phyloP scores from a whole-genome alignment of 2,329 filamentous ascomycete genomes.

The Venturia pyrina region DNA sequence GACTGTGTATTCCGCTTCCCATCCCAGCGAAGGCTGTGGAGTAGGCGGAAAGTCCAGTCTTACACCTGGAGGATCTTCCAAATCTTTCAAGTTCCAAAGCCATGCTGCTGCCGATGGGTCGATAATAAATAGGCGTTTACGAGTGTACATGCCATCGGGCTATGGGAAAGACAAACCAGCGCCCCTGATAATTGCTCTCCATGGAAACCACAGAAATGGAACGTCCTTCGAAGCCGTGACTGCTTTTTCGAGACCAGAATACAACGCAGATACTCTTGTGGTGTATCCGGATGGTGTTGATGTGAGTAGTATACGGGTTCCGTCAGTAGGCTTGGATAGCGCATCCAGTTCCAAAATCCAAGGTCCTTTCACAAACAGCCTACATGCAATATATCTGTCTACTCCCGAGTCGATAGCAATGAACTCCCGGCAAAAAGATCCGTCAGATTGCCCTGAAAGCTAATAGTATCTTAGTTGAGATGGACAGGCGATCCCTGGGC shows the following conservation, averaged over 20 bases:
- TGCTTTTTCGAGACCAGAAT: neutral
- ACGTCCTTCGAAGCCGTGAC: constrained; percentile 7
- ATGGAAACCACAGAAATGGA: constrained; percentile 3
- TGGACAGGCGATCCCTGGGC: constrained; percentile 5
- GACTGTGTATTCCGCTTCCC: neutral
- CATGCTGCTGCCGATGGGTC: neutral
- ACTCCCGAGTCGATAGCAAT: too few relatives aligned
- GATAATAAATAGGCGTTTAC: neutral
- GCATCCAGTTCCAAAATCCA: too few relatives aligned
- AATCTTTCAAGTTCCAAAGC: constrained; percentile 1
- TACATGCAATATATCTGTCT: too few relatives aligned
- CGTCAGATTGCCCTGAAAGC: neutral
- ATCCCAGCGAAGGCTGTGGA: neutral
- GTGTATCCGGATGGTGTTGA: constrained; percentile 5
- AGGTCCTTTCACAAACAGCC: too few relatives aligned
- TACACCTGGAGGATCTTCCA: constrained; percentile 1
- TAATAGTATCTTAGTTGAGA: neutral
- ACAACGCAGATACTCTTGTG: neutral
- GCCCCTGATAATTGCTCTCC: neutral
- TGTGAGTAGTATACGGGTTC: neutral
- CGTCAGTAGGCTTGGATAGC: too few relatives aligned
- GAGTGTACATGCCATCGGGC: neutral
- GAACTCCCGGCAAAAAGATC: too few relatives aligned
- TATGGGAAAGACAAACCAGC: neutral
- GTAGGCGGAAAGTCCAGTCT: neutral